Evolutionary conservation across 371 early-diverging fungal genomes (phyloP).

Genomic region (Mortierella sp.): DNA sequence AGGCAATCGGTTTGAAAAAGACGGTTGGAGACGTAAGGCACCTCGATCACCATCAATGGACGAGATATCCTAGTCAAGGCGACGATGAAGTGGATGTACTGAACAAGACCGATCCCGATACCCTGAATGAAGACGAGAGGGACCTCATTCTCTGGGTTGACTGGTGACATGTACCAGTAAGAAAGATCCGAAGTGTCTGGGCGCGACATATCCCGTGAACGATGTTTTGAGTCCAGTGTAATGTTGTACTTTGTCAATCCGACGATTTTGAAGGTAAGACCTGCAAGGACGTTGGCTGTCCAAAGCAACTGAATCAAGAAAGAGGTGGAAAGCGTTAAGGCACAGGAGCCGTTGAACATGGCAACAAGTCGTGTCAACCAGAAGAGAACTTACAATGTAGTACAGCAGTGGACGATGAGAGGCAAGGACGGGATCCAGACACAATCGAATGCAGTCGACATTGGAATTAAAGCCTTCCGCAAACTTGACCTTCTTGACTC

Average conservation of each 20-base stretch:
- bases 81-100: slow-evolving; percentile 64
- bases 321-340: too few species aligned
- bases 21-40: slow-evolving; percentile 75
- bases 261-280: slow-evolving; percentile 7
- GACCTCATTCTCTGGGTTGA: slow-evolving; percentile 55
- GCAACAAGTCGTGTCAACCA: neutral
- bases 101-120: slow-evolving; percentile 71
- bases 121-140: slow-evolving; percentile 79
- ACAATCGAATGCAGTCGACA: slow-evolving; percentile 64
- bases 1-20: slow-evolving; percentile 63
- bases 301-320: slow-evolving; percentile 13
- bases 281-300: slow-evolving; percentile 17
- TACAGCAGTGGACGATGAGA: slow-evolving; percentile 70
- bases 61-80: slow-evolving; percentile 57
- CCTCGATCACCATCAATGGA: slow-evolving; percentile 72
- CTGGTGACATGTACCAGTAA: slow-evolving; percentile 58
- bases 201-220: neutral
- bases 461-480: slow-evolving; percentile 65
- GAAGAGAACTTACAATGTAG: slow-evolving; percentile 55
- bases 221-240: slow-evolving; percentile 4
- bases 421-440: slow-evolving; percentile 72
- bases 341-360: too few species aligned
- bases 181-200: slow-evolving; percentile 38
- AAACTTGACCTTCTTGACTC: slow-evolving; percentile 56
- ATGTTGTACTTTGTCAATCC: slow-evolving; percentile 23